Percentiles rank a stretch among this genome's conserved stretches.
phyloP scores from a whole-genome alignment of 495 filamentous ascomycete genomes.

The Penicillium salamii region DNA sequence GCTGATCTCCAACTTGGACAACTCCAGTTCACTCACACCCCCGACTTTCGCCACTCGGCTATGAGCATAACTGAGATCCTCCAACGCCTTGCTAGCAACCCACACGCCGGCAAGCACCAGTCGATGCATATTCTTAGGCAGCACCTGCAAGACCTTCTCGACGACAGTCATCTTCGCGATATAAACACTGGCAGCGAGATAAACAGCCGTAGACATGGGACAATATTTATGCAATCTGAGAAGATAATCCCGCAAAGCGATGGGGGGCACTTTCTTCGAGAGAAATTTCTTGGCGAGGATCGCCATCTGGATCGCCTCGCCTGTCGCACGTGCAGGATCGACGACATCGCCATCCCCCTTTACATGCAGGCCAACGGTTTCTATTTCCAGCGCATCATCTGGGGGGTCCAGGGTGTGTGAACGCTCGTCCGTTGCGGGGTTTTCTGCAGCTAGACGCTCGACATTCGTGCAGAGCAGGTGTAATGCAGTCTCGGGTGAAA shows the following conservation, averaged over 20 bases:
- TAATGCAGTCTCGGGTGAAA: constrained; percentile 73
- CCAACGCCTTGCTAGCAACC: constrained; percentile 88
- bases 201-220: constrained; percentile 94
- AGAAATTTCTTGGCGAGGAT: constrained; percentile 87
- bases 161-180: constrained; percentile 74
- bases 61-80: constrained; percentile 86
- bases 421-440: constrained; percentile 39
- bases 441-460: constrained; percentile 72
- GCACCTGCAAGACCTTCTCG: constrained; percentile 72
- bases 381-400: constrained; percentile 21
- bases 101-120: constrained; percentile 78
- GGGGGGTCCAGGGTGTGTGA: constrained; percentile 55
- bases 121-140: constrained; percentile 80
- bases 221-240: constrained; percentile 84
- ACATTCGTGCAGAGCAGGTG: constrained; percentile 71
- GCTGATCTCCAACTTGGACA: constrained; percentile 82
- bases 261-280: constrained; percentile 77
- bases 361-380: constrained; percentile 31
- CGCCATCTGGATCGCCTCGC: constrained; percentile 22
- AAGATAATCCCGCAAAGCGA: constrained; percentile 81
- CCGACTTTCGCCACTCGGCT: constrained; percentile 82
- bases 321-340: constrained; percentile 2
- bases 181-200: constrained; percentile 89
- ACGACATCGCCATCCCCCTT: constrained; percentile 5
- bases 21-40: constrained; percentile 75